Percentiles rank a stretch among this genome's conserved stretches.
Conservation (phyloP, 495 filamentous ascomycete species). For the Penicillium macrosclerotiorum region DNA sequence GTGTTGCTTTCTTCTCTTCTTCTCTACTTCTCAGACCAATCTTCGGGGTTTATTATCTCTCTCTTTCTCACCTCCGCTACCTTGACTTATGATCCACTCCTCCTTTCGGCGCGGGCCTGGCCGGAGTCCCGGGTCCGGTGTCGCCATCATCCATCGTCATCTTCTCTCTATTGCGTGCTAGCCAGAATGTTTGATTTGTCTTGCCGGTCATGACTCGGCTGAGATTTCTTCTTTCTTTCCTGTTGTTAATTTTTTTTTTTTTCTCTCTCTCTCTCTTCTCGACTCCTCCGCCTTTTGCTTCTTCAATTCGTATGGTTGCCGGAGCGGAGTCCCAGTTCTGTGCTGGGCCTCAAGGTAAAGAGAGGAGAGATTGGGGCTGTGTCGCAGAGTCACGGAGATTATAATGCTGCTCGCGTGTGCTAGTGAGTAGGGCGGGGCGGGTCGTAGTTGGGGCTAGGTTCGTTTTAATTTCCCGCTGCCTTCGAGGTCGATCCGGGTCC, state of each 20-base stretch:
- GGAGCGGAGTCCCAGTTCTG: too few species aligned
- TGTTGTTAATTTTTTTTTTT: not conserved
- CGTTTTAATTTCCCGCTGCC: too few species aligned
- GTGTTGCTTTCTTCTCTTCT: not conserved
- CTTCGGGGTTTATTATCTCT: not conserved
- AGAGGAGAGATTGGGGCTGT: too few species aligned
- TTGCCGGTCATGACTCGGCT: not conserved
- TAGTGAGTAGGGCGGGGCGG: too few species aligned
- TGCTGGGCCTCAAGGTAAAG: too few species aligned
- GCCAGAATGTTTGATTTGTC: slow-evolving; percentile 11
- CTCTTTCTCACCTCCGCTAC: not conserved
- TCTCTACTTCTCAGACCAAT: not conserved
- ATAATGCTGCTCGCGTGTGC: too few species aligned
- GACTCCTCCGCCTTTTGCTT: too few species aligned
- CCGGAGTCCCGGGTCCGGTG: not conserved
- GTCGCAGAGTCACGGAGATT: too few species aligned
- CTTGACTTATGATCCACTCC: not conserved
- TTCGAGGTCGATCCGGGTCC: too few species aligned
- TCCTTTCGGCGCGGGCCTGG: not conserved
- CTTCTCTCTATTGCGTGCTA: not conserved
- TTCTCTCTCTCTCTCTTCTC: not conserved
- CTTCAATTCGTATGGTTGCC: too few species aligned
- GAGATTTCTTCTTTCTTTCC: not conserved
- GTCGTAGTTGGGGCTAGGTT: too few species aligned
- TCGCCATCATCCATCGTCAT: too few species aligned